Base-by-base conservation (phyloP, 495 filamentous ascomycete genomes). In the Penicillium bovifimosum region DNA sequence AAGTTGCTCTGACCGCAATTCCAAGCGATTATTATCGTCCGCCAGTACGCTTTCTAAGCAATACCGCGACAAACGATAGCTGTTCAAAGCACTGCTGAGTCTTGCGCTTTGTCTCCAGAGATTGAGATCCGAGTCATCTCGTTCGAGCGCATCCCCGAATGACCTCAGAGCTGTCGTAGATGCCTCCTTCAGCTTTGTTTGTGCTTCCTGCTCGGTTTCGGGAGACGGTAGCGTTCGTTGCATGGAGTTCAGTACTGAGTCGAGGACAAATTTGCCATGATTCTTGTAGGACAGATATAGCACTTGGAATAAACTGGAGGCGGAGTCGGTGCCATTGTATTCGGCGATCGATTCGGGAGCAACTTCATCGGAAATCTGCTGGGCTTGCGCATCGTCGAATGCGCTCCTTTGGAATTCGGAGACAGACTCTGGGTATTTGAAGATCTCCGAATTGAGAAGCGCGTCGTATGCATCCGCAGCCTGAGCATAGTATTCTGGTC, bases 231-330 rank as follows among this genome's bases (percentile, higher is more conserved):
- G 50, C 2, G 52, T 44, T 7, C 62, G 54, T 17, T 63, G 56
- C 7, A 75, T 40, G 8, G 55, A 41, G 9, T 71, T 64, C 29
- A 81, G 83, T 16, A 96, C 74, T 45, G 79, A 75, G 58, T 98
- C 93, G 24, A 98, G 75, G 18, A 85, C 68, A 63, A 91, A 97
- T 61, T 96, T 86, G 44, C 90, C 95, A 69, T 91, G 83, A 64
- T 96, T 97, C 62, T 99, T 99, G 75, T 90, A 90, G 4, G 92
- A 84, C 6, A 99, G 79, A 57, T 95, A 96, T 16, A 96, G 78
- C 8, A 93, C 88, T 56, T 96, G 90, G 0, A 90, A 87, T 5
- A 97, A 71, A 66, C 84, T 95, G 26, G 85, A 87, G 0, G 83
- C 81, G 5, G 78, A 85, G 47, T 93, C 88, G 46, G 68, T 75